Base-by-base conservation (phyloP, 208 protist genomes). In the Leptomonas seymouri region DNA sequence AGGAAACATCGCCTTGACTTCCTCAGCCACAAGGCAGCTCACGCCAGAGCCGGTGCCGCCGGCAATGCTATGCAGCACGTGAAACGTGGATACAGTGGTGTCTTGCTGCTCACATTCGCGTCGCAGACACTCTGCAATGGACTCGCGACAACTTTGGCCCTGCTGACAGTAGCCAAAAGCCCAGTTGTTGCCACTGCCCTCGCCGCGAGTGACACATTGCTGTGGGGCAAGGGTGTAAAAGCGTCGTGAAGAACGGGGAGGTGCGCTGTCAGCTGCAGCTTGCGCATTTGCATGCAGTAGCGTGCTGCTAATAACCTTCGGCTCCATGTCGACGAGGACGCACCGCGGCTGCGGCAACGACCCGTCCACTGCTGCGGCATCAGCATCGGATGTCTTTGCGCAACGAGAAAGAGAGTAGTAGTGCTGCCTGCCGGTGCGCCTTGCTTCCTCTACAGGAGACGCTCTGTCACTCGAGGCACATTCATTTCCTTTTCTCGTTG, bases 31-130 rank as follows among this genome's bases (percentile, higher is more conserved):
- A 6, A 90, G 63, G 46, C 79, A 93, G 41, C 93, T 84, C 23
- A 98, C 86, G 0, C 95, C 95, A 31, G 86, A 92, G 20, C 95
- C 95, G 6, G 95, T 98, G 23, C 95, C 95, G 12, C 95, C 95
- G 2, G 90, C 93, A 14, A 97, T 57, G 58, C 84, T 91, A 67
- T 96, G 93, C 58, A 98, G 46, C 18, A 97, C 82, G 44, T 95
- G 89, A 65, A 90, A 86, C 20, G 70, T 81, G 20, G 59, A 55
- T 18, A 91, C 71, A 15, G 71, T 64, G n/a, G 71, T 75, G 28
- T 90, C 95, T 28, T 75, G 72, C 18, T 54, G 49, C 75, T 98
- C 95, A 28, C 74, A 67, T 64, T 97, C 89, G 18, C 82, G 78
- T 3, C 88, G 87, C 18, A 98, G 71, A 48, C 80, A 78, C 44